phyloP scores from a whole-genome alignment of 2,329 filamentous ascomycete species.

The Monosporascus cannonballus region DNA sequence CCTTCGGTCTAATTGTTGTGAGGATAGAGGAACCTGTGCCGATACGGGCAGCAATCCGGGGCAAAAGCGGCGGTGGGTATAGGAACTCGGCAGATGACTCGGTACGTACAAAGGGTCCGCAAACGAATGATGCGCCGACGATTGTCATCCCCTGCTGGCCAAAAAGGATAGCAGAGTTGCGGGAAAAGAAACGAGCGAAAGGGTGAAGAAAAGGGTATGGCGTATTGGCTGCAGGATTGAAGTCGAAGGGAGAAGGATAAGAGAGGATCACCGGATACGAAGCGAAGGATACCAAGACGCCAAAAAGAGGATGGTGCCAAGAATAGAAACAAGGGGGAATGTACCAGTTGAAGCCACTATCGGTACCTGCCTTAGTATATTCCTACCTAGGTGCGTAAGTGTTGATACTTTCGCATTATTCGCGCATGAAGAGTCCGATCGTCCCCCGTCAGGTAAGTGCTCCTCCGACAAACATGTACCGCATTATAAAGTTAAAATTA shows the following conservation, averaged over 20 bases:
- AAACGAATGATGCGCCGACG: constrained; percentile 11
- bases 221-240: background rate
- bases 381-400: background rate
- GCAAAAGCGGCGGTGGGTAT: background rate
- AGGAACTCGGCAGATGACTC: background rate
- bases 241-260: background rate
- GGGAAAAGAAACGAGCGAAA: background rate
- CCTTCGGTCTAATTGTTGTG: background rate
- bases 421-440: too few relatives aligned
- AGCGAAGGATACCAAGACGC: background rate
- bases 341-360: too few relatives aligned
- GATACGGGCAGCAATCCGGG: background rate
- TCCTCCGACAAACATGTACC: too few relatives aligned
- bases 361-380: background rate
- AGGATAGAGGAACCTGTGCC: background rate
- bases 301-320: too few relatives aligned
- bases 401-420: too few relatives aligned
- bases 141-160: constrained; percentile 1
- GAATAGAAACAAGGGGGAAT: too few relatives aligned
- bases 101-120: constrained; percentile 9
- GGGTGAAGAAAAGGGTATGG: background rate
- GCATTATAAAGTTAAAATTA: too few relatives aligned
- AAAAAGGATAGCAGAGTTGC: background rate
- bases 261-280: background rate
- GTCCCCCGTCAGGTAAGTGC: too few relatives aligned